Percentiles rank a stretch among this genome's conserved stretches.
Conservation (phyloP, 2,329 filamentous ascomycete species). For the Calonectria naviculata region DNA sequence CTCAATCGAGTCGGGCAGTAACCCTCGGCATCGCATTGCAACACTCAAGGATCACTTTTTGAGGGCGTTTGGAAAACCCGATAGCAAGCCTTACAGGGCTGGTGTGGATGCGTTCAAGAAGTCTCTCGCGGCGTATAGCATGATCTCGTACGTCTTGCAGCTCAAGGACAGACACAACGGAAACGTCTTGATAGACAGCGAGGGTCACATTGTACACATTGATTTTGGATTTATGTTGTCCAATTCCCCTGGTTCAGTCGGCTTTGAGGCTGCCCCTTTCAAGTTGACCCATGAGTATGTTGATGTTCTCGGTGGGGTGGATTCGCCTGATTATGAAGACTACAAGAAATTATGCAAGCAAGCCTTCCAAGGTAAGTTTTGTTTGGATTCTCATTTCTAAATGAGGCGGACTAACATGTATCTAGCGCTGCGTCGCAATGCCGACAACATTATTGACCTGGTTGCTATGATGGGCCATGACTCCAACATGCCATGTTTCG, state of each 20-base stretch:
- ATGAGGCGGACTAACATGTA: constrained; percentile 15
- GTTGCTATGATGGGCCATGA: constrained; percentile 87
- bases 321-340: constrained; percentile 76
- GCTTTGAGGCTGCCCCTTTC: constrained; percentile 88
- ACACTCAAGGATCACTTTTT: constrained; percentile 85
- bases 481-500: constrained; percentile 87
- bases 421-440: constrained; percentile 77
- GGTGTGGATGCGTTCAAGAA: constrained; percentile 84
- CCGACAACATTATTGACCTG: constrained; percentile 83
- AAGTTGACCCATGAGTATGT: constrained; percentile 90
- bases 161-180: constrained; percentile 90
- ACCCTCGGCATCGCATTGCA: constrained; percentile 80
- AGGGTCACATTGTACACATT: constrained; percentile 88
- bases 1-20: constrained; percentile 77
- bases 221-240: constrained; percentile 93
- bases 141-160: constrained; percentile 86
- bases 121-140: constrained; percentile 86
- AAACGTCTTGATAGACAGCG: constrained; percentile 86
- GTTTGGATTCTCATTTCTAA: background rate
- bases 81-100: constrained; percentile 75
- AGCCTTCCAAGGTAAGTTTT: constrained; percentile 78
- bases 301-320: constrained; percentile 81
- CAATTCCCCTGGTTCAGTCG: constrained; percentile 85
- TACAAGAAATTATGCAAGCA: constrained; percentile 86
- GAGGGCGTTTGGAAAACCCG: constrained; percentile 79